A percentile compares a stretch with the other conserved stretches of the same genome.
Evolutionary conservation across 495 filamentous ascomycete species (phyloP).

Genomic region (Letharia lupina): DNA sequence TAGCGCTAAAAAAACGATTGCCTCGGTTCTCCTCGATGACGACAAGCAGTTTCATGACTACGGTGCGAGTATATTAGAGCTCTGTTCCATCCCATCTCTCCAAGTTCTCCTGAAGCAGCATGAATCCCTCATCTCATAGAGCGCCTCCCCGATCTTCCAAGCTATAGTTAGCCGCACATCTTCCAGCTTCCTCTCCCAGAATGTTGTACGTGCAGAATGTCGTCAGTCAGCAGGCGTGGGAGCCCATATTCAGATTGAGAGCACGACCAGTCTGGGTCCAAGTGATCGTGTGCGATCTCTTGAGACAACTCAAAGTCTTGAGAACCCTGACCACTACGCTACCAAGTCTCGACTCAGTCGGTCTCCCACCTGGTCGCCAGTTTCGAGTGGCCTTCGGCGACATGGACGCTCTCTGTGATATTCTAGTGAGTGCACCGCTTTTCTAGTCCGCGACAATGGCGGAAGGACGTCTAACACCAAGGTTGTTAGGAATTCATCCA

Average conservation of each 20-base stretch:
- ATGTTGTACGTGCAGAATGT: background rate
- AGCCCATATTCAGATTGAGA: background rate
- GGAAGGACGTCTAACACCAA: background rate
- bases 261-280: background rate
- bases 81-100: too few species aligned
- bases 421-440: background rate
- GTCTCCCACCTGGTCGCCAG: background rate
- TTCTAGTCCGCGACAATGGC: too few species aligned
- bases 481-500: background rate
- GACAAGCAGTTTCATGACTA: background rate
- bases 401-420: background rate
- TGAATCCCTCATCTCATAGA: background rate
- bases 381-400: background rate
- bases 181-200: background rate
- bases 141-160: background rate
- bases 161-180: background rate
- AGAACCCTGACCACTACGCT: background rate
- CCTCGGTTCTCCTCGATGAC: background rate
- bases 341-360: background rate
- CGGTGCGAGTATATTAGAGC: background rate
- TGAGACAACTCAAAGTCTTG: background rate
- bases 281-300: background rate
- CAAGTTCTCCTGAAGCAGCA: background rate
- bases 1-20: background rate
- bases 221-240: background rate